Conservation (phyloP, 495 filamentous ascomycete species). For the Xylaria bambusicola region DNA sequence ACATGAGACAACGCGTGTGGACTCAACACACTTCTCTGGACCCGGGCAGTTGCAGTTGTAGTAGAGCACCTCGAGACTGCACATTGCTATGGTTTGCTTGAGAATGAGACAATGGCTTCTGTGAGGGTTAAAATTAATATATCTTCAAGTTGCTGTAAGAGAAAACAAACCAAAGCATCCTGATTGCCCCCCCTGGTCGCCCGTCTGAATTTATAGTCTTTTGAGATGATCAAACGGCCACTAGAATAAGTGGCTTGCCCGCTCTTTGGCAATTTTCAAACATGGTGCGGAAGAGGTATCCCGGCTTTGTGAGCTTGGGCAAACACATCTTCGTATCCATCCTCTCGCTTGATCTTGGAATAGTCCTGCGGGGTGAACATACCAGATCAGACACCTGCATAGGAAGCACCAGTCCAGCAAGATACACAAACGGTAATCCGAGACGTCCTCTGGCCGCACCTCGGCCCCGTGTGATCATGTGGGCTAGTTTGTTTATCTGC, state of each 20-base stretch:
- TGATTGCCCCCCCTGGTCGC: neutral
- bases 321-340: neutral
- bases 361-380: neutral
- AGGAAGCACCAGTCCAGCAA: neutral
- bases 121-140: neutral
- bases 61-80: neutral
- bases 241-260: neutral
- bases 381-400: neutral
- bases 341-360: neutral
- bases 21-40: neutral
- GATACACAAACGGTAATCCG: neutral
- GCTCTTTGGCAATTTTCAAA: neutral
- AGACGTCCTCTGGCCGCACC: neutral
- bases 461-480: too few species aligned
- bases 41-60: slow-evolving; percentile 7
- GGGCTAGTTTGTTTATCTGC: too few species aligned
- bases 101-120: neutral
- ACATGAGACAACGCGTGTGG: neutral
- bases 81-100: neutral
- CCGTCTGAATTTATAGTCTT: neutral
- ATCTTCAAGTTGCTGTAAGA: neutral
- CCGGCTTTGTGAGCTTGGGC: neutral
- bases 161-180: neutral
- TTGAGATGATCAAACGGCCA: neutral
- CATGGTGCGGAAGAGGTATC: neutral